Conservation (phyloP, 108 stramenopile species). For the Nitzschia putrida region DNA sequence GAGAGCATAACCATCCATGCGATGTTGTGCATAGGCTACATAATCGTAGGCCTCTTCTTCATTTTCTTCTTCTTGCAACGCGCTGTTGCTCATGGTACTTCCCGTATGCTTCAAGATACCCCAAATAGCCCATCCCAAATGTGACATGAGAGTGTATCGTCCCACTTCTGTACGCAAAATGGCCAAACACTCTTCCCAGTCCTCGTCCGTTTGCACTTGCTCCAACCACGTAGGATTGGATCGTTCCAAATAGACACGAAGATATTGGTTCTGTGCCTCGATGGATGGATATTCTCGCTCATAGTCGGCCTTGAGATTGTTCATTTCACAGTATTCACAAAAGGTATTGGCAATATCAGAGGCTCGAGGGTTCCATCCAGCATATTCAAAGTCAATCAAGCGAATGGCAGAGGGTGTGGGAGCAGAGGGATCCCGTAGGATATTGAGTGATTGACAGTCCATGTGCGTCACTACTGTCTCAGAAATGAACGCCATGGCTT, state of each 20-base stretch:
- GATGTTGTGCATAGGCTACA: constrained; percentile 58
- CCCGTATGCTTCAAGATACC: constrained; percentile 56
- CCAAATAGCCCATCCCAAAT: constrained; percentile 81
- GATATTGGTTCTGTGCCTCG: constrained; percentile 34
- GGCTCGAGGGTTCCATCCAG: constrained; percentile 70
- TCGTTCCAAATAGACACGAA: constrained; percentile 43
- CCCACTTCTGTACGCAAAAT: constrained; percentile 48
- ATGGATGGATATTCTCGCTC: constrained; percentile 53
- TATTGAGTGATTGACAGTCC: constrained; percentile 60
- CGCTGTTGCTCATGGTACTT: neutral
- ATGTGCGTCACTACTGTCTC: constrained; percentile 63
- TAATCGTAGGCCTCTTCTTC: constrained; percentile 61
- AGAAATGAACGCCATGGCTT: constrained; percentile 36
- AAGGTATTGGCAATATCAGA: constrained; percentile 87
- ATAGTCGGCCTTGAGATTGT: constrained; percentile 61
- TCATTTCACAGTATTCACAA: constrained; percentile 73
- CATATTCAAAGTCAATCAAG: constrained; percentile 86
- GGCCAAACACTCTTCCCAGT: constrained; percentile 30
- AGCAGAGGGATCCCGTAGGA: constrained; percentile 27
- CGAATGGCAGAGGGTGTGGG: constrained; percentile 26
- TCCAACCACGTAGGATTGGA: constrained; percentile 9
- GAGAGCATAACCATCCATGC: constrained; percentile 59
- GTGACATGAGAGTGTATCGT: constrained; percentile 53
- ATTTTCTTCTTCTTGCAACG: neutral
- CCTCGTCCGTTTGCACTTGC: constrained; percentile 6